phyloP scores from a whole-genome alignment of 192 early-diverging fungal genomes.

The Podila horticola region DNA sequence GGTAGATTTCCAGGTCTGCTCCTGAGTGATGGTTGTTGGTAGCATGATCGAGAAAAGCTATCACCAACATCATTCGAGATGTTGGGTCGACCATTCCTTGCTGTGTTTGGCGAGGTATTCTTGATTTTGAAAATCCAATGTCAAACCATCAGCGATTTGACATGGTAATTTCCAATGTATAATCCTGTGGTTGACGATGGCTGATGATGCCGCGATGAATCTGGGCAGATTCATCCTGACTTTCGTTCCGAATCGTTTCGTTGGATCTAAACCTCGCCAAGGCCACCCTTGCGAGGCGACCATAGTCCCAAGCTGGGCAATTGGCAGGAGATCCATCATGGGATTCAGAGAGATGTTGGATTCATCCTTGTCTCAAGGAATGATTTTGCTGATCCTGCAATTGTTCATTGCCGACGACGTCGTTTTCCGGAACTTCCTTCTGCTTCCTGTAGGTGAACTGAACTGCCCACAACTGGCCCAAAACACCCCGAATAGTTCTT shows the following conservation, averaged over 20 bases:
- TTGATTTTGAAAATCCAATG: conserved; percentile 8
- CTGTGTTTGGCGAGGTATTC: background rate
- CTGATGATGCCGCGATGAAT: background rate
- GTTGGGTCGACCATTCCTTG: background rate
- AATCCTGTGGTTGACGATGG: background rate
- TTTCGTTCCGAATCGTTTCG: too few relatives aligned
- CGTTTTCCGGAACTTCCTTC: too few relatives aligned
- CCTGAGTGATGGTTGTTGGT: background rate
- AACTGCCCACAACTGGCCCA: background rate
- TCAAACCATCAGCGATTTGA: conserved; percentile 11
- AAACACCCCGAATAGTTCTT: background rate
- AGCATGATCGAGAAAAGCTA: background rate
- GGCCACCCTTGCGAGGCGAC: too few relatives aligned
- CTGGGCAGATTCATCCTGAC: too few relatives aligned
- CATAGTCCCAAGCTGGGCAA: too few relatives aligned
- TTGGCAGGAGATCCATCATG: background rate
- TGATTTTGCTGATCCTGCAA: background rate
- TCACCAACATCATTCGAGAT: background rate
- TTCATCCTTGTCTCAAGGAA: background rate
- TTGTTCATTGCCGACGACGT: too few relatives aligned
- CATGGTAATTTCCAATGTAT: conserved; percentile 14
- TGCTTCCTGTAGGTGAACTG: background rate
- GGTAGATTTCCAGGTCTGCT: background rate
- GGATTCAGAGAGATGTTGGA: background rate
- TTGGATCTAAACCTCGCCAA: too few relatives aligned